phyloP scores from a whole-genome alignment of 2,329 filamentous ascomycete species.

The Apiospora marii region DNA sequence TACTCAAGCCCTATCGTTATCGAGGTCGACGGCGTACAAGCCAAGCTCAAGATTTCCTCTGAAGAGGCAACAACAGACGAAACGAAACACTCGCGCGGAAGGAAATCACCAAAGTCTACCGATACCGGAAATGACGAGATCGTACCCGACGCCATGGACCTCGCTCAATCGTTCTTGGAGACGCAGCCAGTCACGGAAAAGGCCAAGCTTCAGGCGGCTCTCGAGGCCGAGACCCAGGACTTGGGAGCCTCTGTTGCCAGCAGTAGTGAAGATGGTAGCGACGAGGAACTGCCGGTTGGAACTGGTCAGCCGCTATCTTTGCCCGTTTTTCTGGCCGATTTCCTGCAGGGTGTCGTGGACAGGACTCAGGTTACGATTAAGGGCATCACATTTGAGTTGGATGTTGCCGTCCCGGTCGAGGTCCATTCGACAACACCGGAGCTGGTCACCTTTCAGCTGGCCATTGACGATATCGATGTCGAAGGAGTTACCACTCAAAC shows the following conservation, averaged over 20 bases:
- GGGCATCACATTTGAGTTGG: constrained; percentile 71
- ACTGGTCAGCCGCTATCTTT: constrained; percentile 75
- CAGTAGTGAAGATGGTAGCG: constrained; percentile 67
- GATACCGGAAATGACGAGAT: constrained; percentile 3
- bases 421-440: constrained; percentile 55
- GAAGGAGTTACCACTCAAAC: constrained; percentile 66
- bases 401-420: constrained; percentile 65
- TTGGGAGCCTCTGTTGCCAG: constrained; percentile 66
- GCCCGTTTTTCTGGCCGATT: constrained; percentile 74
- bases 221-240: constrained; percentile 69
- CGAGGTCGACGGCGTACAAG: constrained; percentile 82
- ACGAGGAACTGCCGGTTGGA: constrained; percentile 69
- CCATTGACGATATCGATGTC: constrained; percentile 69
- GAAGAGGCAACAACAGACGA: constrained; percentile 38
- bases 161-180: constrained; percentile 81
- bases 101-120: neutral
- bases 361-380: constrained; percentile 72
- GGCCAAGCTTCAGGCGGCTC: constrained; percentile 71
- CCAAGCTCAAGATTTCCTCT: constrained; percentile 66
- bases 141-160: constrained; percentile 32
- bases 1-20: constrained; percentile 84
- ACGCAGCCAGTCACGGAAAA: constrained; percentile 73
- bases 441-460: constrained; percentile 69
- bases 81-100: neutral
- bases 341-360: constrained; percentile 78